Conservation (phyloP, 345 rosid species). For the Salix brachista region DNA sequence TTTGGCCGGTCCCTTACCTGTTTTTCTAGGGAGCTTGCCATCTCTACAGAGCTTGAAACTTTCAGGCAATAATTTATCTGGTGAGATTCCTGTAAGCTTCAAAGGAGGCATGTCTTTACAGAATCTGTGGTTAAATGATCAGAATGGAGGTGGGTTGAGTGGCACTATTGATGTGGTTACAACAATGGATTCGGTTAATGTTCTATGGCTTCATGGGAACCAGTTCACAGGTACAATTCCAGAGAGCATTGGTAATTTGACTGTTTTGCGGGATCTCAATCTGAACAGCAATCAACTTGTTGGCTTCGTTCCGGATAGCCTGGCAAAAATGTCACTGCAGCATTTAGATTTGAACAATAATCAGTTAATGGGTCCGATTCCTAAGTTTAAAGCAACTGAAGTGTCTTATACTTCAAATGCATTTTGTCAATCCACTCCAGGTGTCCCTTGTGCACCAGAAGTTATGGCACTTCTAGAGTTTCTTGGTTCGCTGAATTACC, state of each 20-base stretch:
- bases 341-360: constrained; percentile 63
- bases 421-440: constrained; percentile 50
- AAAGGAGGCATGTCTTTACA: constrained; percentile 35
- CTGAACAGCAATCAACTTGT: constrained; percentile 52
- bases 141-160: constrained; percentile 42
- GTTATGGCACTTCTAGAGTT: constrained; percentile 64
- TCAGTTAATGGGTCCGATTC: constrained; percentile 68
- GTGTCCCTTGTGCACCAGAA: constrained; percentile 46
- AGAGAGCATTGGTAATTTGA: constrained; percentile 47
- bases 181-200: constrained; percentile 42
- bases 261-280: constrained; percentile 51
- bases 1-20: constrained; percentile 64
- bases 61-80: constrained; percentile 47
- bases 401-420: constrained; percentile 37
- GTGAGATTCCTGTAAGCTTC: constrained; percentile 52
- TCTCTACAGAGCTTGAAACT: constrained; percentile 52
- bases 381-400: constrained; percentile 43
- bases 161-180: constrained; percentile 58
- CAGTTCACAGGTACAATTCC: constrained; percentile 67
- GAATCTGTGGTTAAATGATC: constrained; percentile 64
- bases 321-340: constrained; percentile 44
- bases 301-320: constrained; percentile 56
- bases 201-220: constrained; percentile 82
- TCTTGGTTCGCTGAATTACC: constrained; percentile 54
- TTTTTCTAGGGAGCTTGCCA: constrained; percentile 49